phyloP scores from a whole-genome alignment of 305 asterid genomes.

The Caryopteris hybrid region DNA sequence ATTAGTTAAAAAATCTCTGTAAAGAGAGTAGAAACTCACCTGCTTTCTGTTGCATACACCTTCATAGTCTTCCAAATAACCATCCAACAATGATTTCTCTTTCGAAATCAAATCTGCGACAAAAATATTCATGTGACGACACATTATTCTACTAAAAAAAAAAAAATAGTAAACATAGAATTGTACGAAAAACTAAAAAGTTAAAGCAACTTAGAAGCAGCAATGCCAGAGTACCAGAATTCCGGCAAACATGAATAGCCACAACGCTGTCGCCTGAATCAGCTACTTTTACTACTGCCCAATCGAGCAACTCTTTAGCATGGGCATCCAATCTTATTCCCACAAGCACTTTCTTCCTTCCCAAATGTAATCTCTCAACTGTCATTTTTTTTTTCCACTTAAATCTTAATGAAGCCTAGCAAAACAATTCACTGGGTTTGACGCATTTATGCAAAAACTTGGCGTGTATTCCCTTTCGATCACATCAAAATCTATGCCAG shows the following conservation, averaged over 20 bases:
- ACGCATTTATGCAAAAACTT: slow-evolving; percentile 11
- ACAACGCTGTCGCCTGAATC: slow-evolving; percentile 53
- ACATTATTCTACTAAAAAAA: background rate
- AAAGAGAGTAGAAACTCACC: slow-evolving; percentile 31
- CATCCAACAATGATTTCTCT: slow-evolving; percentile 46
- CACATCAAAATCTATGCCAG: slow-evolving; percentile 18
- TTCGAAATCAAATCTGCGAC: slow-evolving; percentile 55
- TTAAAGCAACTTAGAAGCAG: no score
- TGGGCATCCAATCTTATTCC: slow-evolving; percentile 51
- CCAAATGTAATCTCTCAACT: slow-evolving; percentile 26
- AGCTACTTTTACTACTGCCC: slow-evolving; percentile 66
- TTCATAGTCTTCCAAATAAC: slow-evolving; percentile 61
- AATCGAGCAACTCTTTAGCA: slow-evolving; percentile 56
- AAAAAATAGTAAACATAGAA: background rate
- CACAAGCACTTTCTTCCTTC: slow-evolving; percentile 45
- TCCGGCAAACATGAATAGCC: slow-evolving; percentile 56
- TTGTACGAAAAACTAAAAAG: background rate
- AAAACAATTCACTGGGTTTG: slow-evolving; percentile 2
- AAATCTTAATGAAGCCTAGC: slow-evolving; percentile 2
- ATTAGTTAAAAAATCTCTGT: background rate
- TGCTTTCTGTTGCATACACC: slow-evolving; percentile 62
- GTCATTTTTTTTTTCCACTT: slow-evolving; percentile 32
- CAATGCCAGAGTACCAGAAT: slow-evolving; percentile 31
- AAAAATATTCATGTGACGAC: background rate
- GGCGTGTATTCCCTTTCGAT: background rate